Base-by-base conservation (phyloP, 345 rosid species). In the Citrus reticulata region DNA sequence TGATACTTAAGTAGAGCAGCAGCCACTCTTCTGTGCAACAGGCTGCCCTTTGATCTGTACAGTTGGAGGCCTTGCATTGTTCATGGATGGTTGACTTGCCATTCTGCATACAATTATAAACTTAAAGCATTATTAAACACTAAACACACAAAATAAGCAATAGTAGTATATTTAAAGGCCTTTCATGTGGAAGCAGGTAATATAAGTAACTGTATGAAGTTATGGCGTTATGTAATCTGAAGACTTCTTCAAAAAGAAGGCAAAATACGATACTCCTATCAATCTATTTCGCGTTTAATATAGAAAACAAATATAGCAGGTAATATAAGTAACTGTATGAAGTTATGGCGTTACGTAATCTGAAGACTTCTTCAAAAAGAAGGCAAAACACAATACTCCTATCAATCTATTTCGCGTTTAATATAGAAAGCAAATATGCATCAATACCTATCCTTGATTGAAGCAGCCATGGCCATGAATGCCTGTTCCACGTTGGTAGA, bases 401-500 rank as follows among this genome's bases (percentile, higher is more conserved):
- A 46, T 46, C 34, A 42, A 25, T 40, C 59, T 27, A 46, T 20
- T 46, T 27, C 5, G 30, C 24, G 14, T 42, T 14, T 63, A 8
- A 8, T 29, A 32, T 32, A 32, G 60, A 46, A 46, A 63, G n/a
- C 34, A 64, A 39, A 60, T 35, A 9, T 54, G 14, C 40, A 74
- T 30, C 25, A 63, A 6, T 75, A 75, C 97, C 97, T 90, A 73
- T 90, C 89, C 87, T 92, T 90, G 80, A 92, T 92, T 73, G 91
- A 78, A 77, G 94, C 82, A 29, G 97, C 87, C 97, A 92, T 90
- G 4, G 93, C 97, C 97, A 90, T 89, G 86, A 92, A 92, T 78
- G 94, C 92, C 75, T 89, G 89, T 70, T 90, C 97, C 49, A 92
- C 97, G 29, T 90, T 90, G 14, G 88, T 89, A 27, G 97, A 77